These are phyloP conservation scores for Claviceps pazoutovae DNA, from an alignment of 2,329 filamentous ascomycete species.

Conservation along the genomic window DNA sequence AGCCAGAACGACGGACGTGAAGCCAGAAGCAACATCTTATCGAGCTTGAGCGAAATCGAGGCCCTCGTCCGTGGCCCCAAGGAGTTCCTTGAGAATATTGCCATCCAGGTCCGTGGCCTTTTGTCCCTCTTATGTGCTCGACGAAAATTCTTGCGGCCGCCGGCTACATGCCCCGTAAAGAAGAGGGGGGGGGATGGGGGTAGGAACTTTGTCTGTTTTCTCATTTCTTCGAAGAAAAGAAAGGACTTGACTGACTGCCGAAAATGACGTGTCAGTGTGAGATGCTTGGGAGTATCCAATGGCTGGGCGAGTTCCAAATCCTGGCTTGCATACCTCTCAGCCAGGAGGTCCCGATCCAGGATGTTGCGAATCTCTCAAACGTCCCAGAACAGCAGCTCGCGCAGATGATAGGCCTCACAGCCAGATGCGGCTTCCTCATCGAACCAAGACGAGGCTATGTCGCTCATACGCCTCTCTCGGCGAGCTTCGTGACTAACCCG, in stretches of 20 bases:
- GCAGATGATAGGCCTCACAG: slow-evolving; percentile 17
- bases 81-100: slow-evolving; percentile 2
- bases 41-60: slow-evolving; percentile 1
- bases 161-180: neutral
- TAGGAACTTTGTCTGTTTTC: neutral
- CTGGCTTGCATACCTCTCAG: slow-evolving; percentile 28
- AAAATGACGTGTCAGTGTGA: neutral
- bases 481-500: neutral
- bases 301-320: slow-evolving; percentile 29
- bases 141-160: neutral
- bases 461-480: slow-evolving; percentile 5
- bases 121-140: neutral
- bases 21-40: neutral
- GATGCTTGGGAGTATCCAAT: neutral
- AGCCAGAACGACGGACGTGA: neutral
- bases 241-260: neutral
- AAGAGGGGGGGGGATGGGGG: neutral
- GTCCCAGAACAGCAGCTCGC: slow-evolving; percentile 23
- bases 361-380: slow-evolving; percentile 26
- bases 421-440: slow-evolving; percentile 4
- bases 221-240: neutral
- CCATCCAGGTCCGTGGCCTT: slow-evolving; percentile 1
- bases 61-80: slow-evolving; percentile 1
- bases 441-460: slow-evolving; percentile 1
- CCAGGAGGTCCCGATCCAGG: slow-evolving; percentile 21